Base-by-base conservation (phyloP, 768 basidiomycete genomes). In the Pulveroboletus sp. region DNA sequence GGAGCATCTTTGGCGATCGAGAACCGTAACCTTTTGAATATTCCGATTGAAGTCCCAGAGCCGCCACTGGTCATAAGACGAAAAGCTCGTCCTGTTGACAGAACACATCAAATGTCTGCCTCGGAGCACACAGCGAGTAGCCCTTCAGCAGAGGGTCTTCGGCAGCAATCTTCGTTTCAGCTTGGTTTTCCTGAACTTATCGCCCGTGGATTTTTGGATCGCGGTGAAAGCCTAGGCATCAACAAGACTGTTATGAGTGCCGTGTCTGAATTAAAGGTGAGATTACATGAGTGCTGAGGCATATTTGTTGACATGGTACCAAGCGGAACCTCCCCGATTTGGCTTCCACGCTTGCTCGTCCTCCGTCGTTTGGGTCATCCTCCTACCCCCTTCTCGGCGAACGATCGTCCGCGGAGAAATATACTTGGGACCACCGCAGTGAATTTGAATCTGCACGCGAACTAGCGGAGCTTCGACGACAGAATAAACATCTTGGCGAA, bases 301-400 rank as follows among this genome's bases (percentile, higher is more conserved):
- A 43, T 25, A 29, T 27, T 32, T 35, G 38, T 57, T 56, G 41
- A 53, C 55, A 21, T 45, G 53, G 42, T 12, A 47, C 33, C 47
- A 52, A 92, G 90, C 84, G 82, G 46, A 94, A 91, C 64, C 79
- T 95, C 12, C 91, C 93, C 2, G 93, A 95, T 55, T 60, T 94
- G n/a, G 74, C 85, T 11, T 77, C 79, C 9, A 81, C 83, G 12
- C 73, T 93, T 12, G 76, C 79, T 31, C 81, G 81, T 19, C 71
- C 85, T 6, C 75, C 74, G 6, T 55, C 70, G 6, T 66, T 68
- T 14, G 60, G 59, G n/a, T 53, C 68, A 20, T 53, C 69, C 3
- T 73, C 81, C 2, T 85, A 85, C 60, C 85, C 86, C 3, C 67
- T 90, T 33, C 69, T 74, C 19, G 82, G 82, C 42, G 88, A 88